Base-by-base conservation (phyloP, 371 early-diverging fungal genomes). In the Amoeboaphelidium protococcarum region DNA sequence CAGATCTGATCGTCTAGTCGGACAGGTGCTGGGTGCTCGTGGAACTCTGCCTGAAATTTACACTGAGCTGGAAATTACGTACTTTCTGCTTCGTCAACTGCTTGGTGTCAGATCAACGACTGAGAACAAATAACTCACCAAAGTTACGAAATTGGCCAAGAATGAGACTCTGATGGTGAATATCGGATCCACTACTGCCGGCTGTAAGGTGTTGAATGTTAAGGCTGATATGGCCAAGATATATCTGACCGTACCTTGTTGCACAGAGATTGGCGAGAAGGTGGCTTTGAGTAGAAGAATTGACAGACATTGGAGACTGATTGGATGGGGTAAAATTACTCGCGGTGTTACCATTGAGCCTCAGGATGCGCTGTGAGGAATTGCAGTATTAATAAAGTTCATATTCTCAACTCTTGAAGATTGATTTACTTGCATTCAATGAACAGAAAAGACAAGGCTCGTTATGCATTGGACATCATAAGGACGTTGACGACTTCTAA, bases 291-390 rank as follows among this genome's bases (percentile, higher is more conserved):
- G 87, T 51, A 73, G 97, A 62, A 84, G 96, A 67, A 91, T 99
- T 54, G 90, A 91, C 52, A 87, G 87, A 67, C 94, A 97, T 66
- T 99, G 99, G 99, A 85, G 86, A 64, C 71, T 96, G 60, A 92
- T 96, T 62, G 97, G 97, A 55, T 91, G 91, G 89, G 97, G 92
- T 52, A 78, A 76, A 59, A 85, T 91, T 61, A 82, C 74, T 63
- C 75, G 82, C 45, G 92, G 92, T 50, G 69, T 69, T 45, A 73
- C 75, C 46, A 74, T 87, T 58, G 78, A 50, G 27, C 48, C 48
- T 26, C 25, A n/a, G 16, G 31, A 51, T 44, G 37, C 21, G 20
- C n/a, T 46, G 19, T 20, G 45, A 13, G 23, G 26, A 23, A 25
- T 25, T 4, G n/a, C 42, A 42, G n/a, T n/a, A n/a, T n/a, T n/a